Conservation (phyloP, 73 alveolate genomes). For the Paramecium sonneborni region DNA sequence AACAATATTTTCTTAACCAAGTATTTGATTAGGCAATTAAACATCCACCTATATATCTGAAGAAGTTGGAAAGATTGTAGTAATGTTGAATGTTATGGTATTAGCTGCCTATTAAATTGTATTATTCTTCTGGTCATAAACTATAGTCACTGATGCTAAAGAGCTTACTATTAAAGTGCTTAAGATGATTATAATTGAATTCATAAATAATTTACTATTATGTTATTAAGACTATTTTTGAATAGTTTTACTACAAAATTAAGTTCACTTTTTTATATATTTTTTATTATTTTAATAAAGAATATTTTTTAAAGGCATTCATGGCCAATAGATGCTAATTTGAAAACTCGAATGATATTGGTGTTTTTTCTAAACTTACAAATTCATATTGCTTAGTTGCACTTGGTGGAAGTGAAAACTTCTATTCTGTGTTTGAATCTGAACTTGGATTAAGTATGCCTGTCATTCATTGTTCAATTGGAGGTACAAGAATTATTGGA, state of each 20-base stretch:
- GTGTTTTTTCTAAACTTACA: constrained; percentile 96
- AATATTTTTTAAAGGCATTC: constrained; percentile 30
- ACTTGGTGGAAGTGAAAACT: constrained; percentile 96
- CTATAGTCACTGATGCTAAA: not conserved
- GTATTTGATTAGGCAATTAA: not conserved
- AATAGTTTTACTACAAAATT: no score
- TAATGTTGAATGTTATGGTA: not conserved
- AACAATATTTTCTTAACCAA: constrained; percentile 9
- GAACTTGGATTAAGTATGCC: constrained; percentile 98
- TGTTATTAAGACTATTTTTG: no score
- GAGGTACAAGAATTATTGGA: constrained; percentile 96
- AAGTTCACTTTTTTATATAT: no score
- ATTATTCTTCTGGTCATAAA: not conserved
- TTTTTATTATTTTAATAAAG: not conserved
- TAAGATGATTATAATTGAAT: not conserved
- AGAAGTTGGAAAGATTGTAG: constrained; percentile 9
- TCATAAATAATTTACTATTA: not conserved
- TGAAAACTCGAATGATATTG: constrained; percentile 96
- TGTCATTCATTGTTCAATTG: constrained; percentile 96
- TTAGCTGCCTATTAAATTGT: not conserved
- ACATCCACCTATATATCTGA: not conserved
- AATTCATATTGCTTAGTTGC: constrained; percentile 94
- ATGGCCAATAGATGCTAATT: constrained; percentile 93
- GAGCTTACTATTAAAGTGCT: not conserved
- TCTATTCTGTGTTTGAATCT: constrained; percentile 88